Conservation (phyloP, 1,284 basidiomycete species). For the Sporisorium graminicola region DNA sequence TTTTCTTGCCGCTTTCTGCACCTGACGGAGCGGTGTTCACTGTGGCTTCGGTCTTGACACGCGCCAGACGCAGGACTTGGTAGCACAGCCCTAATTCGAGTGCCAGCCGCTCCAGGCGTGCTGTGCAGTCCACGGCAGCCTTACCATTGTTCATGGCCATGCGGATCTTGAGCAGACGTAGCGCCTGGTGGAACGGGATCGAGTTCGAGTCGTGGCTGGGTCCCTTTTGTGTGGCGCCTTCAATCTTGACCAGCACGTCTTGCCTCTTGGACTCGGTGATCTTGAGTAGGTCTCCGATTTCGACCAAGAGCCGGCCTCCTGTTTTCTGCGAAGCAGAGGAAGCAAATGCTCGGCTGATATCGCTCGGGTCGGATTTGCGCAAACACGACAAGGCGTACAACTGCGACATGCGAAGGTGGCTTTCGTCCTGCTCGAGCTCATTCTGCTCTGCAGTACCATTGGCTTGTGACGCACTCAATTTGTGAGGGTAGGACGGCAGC, state of each 20-base stretch:
- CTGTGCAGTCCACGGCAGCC: background rate
- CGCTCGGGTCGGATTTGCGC: slow-evolving; percentile 34
- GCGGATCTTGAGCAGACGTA: slow-evolving; percentile 47
- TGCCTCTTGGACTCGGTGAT: slow-evolving; percentile 48
- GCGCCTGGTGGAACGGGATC: slow-evolving; percentile 34
- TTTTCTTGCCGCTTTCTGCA: slow-evolving; percentile 33
- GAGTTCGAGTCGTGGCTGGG: slow-evolving; percentile 40
- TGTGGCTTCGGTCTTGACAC: slow-evolving; percentile 24
- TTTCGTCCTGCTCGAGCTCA: background rate
- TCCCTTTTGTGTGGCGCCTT: slow-evolving; percentile 38
- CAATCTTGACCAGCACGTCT: slow-evolving; percentile 42
- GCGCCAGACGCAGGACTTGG: slow-evolving; percentile 32
- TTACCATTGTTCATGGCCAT: slow-evolving; percentile 20
- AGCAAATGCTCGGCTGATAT: slow-evolving; percentile 26
- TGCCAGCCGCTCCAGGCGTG: slow-evolving; percentile 21
- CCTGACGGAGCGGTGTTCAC: slow-evolving; percentile 1
- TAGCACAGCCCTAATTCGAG: slow-evolving; percentile 38
- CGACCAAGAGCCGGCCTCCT: slow-evolving; percentile 18
- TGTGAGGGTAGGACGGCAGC: slow-evolving; percentile 5
- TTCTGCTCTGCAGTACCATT: background rate
- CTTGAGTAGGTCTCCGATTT: slow-evolving; percentile 37
- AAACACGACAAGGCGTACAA: slow-evolving; percentile 30
- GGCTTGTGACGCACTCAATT: background rate
- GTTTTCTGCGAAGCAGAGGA: background rate
- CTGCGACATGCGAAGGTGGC: background rate